Base-by-base conservation (phyloP, 2,329 filamentous ascomycete genomes). In the Penicillium brevicompactum region DNA sequence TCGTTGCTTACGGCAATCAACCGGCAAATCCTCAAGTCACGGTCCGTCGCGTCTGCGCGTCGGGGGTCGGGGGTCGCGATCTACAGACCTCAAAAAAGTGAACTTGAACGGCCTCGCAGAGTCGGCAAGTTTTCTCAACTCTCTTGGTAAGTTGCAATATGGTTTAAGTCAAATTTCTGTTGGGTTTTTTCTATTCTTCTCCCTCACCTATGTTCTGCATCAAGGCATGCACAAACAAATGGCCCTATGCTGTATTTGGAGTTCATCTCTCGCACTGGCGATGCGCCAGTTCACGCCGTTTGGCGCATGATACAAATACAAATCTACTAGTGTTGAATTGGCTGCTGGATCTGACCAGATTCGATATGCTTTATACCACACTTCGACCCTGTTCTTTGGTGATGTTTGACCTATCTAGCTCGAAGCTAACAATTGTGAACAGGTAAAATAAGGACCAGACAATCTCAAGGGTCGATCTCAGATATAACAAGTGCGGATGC, bases 31-130 rank as follows among this genome's bases (percentile, higher is more conserved):
- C n/a, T 34, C 41, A 50, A 55, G 51, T 63, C 62, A 65, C 63
- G 62, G 62, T 65, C 54, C 57, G 57, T 62, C 62, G 62, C 63
- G 59, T 63, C 58, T 63, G 63, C 63, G 63, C 63, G 63, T 65
- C 57, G 56, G 34, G 34, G 24, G 24, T 48, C 53, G 22, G 51
- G 58, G 52, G 55, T 56, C 56, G 56, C 59, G 49, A 58, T 61
- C 55, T 53, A 61, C 55, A 50, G 34, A 21, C 47, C 43, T 22
- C 46, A 13, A 43, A 27, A 27, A 34, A 47, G 32, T 34, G 52
- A 21, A 34, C 40, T 45, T 41, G 43, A 24, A 13, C 41, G 11
- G 18, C 9, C 24, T 32, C 30, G 37, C 32, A n/a, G 32, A 10
- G 32, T 22, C 37, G 18, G 11, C 38, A 21, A 18, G 18, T 21